Percentiles rank a stretch among this genome's conserved stretches.
These are phyloP conservation scores for Chenopodium formosanum DNA, from an alignment of 148 eudicot genomes.

Conservation along the genomic window DNA sequence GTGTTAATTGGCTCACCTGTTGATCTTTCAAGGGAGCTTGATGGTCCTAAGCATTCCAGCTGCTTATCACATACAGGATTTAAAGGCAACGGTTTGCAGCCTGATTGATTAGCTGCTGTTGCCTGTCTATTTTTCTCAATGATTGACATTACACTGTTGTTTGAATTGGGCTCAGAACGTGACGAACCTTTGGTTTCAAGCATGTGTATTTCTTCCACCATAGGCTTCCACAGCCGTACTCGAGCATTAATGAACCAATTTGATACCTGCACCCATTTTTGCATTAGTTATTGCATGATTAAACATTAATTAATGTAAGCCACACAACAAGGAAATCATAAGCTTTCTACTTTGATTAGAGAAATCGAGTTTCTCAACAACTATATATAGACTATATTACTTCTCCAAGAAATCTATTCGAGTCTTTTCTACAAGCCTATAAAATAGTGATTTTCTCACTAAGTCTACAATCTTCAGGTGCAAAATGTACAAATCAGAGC, in stretches of 20 bases:
- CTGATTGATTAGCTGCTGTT: conserved; percentile 20
- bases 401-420: no score
- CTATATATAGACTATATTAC: no score
- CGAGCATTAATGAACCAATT: conserved; percentile 56
- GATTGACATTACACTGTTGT: conserved; percentile 18
- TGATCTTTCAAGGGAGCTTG: conserved; percentile 19
- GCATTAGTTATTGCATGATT: neutral
- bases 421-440: no score
- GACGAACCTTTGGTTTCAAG: conserved; percentile 54
- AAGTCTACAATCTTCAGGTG: neutral
- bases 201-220: conserved; percentile 75
- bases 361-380: neutral
- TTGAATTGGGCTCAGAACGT: conserved; percentile 29
- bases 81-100: conserved; percentile 5
- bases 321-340: neutral
- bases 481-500: neutral
- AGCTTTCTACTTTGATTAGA: neutral
- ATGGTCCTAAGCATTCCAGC: conserved; percentile 23
- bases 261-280: conserved; percentile 21
- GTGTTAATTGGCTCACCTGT: conserved; percentile 20
- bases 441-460: no score
- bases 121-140: conserved; percentile 12
- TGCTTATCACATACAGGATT: conserved; percentile 17
- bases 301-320: neutral
- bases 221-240: conserved; percentile 74